Evolutionary conservation across 768 basidiomycete genomes (phyloP), one percentile per base, ranked within the genome.

Genomic region (Tephrocybe rancida): DNA sequence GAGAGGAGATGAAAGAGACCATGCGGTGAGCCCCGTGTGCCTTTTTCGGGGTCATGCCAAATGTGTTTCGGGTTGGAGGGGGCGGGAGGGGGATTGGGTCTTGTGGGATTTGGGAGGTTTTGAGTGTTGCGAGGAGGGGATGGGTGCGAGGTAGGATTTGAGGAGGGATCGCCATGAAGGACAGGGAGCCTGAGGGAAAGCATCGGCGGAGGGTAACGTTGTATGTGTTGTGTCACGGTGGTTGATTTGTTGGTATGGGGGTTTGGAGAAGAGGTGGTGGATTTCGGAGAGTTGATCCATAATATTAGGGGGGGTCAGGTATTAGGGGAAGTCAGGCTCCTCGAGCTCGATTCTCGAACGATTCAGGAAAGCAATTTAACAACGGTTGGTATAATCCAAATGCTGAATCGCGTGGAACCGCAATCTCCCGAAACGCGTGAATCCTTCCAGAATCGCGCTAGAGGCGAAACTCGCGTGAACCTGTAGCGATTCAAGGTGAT

Each of bases 11-110:
- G 39, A 38, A 59, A 6, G 75, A 66, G 16, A 76, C 70, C 87
- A 90, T 90, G 44, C 80, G 78, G 1, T 69, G 58, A 41, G 90
- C 86, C 64, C 90, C 89, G 57, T 91, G 88, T 2, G 72, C 70
- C 64, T 91, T 91, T 66, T 91, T 91, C 5, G 87, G 87, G 3
- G 87, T 88, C 81, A 88, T 85, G 14, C 88, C 85, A 39, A 66
- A 62, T 3, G 57, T 19, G 8, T 63, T 57, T 24, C 56, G 60
- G 10, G 54, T 35, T 9, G 61, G 53, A 37, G 57, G 61, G 19
- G 29, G 34, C n/a, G 11, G 7, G 22, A 70, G 52, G 35, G 42
- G 6, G 25, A 71, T 54, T 2, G 73, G 63, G 1, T 26, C 25
- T 14, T 70, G 66, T 11, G 60, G 61, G 11, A 69, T 56, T 49